Evolutionary conservation across 371 early-diverging fungal genomes (phyloP), one percentile per base, ranked within the genome.

Genomic region (Haplosporangium sp.): DNA sequence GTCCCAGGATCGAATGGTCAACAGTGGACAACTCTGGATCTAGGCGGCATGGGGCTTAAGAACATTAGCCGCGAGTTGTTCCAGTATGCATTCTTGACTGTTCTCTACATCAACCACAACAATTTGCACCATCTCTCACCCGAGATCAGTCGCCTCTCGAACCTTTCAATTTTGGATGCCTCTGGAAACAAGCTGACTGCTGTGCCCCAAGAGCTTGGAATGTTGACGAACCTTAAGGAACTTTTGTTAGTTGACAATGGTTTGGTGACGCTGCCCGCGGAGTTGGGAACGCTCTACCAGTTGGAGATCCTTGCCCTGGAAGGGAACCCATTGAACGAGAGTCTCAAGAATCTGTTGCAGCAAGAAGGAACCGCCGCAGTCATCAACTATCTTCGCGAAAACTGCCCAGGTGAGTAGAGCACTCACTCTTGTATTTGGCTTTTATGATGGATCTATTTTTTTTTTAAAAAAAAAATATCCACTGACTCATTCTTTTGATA

Each of bases 251-350:
- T 96, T 82, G 98, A 99, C 83, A 99, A 99, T 76, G 86, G 91
- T 58, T 82, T 99, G 29, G 85, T 92, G 9, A 90, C 88, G 16
- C 72, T 99, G 52, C 99, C 99, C 9, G 83, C 86, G 55, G 99
- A 99, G 83, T 83, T 99, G 52, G 99, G 99, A 7, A 91, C 91
- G 11, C 84, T 99, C 53, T 98, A 92, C 75, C 95, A 95, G 74
- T 82, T 99, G 56, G 97, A 98, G 64, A 91, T 86, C 4, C 84
- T 99, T 40, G 98, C 99, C 5, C 69, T 99, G 29, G 97, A 99
- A 76, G 99, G 99, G 14, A 99, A 99, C 83, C 99, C 99, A 5
- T 74, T 99, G 57, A 85, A 93, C 55, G 94, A 96, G 37, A 95
- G 95, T 20, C 82, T 98, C 42, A 88, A 90, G 68, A 85, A 85